Percentiles rank a stretch among this genome's conserved stretches.
These are phyloP conservation scores for Raffaelea deltoideospora DNA, from an alignment of 2,329 filamentous ascomycete genomes.

Conservation along the genomic window DNA sequence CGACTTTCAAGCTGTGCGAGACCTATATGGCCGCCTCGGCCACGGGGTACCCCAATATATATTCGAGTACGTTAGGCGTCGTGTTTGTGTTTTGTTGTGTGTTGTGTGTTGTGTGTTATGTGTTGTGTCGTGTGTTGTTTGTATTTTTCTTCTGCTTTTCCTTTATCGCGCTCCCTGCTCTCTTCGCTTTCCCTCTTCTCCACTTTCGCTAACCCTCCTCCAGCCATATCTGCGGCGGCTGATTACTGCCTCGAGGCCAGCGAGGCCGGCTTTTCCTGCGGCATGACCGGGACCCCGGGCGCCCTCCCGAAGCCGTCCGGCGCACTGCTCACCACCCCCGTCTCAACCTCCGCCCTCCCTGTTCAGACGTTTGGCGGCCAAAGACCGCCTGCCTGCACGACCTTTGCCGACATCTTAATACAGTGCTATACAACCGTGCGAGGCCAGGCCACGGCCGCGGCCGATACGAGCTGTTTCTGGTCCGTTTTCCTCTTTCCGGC, in stretches of 20 bases:
- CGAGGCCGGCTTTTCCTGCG: conserved; percentile 5
- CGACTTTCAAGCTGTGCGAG: conserved; percentile 12
- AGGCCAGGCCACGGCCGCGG: conserved; percentile 3
- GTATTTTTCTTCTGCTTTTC: no score
- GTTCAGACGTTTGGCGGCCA: no score
- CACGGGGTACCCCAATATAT: conserved; percentile 4
- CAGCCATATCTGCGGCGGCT: conserved; percentile 2
- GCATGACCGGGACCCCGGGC: background rate
- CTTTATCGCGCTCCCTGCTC: no score
- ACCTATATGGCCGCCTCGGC: conserved; percentile 9
- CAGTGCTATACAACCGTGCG: conserved; percentile 9
- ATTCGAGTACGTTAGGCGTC: conserved; percentile 2
- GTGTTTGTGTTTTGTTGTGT: no score
- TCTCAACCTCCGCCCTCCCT: background rate
- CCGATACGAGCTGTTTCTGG: conserved; percentile 13
- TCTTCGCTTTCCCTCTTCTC: background rate
- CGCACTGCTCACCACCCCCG: conserved; percentile 1
- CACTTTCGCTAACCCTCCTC: background rate
- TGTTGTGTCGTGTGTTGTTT: no score
- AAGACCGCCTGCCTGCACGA: conserved; percentile 11
- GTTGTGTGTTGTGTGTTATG: no score
- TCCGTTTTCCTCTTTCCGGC: background rate
- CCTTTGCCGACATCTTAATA: conserved; percentile 7
- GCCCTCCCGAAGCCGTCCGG: background rate
- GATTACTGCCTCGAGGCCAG: conserved; percentile 3